Conservation (phyloP, 768 basidiomycete genomes). For the Filobasidium floriforme region DNA sequence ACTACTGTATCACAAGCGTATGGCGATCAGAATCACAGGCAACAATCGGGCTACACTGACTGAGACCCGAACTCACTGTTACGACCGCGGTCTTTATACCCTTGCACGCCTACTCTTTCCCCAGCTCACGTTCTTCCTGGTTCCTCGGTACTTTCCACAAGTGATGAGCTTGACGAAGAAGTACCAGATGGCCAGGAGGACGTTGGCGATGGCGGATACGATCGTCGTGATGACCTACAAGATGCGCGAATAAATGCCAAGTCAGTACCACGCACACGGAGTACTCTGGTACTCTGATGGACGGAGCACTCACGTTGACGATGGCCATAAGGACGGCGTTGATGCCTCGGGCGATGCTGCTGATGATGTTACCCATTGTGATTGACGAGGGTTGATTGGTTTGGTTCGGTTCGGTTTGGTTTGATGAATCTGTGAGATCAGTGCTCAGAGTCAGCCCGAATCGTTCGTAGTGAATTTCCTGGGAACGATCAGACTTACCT, state of each 20-base stretch:
- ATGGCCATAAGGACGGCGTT: conserved; percentile 11
- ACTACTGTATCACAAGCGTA: too few species aligned
- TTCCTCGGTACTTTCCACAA: conserved; percentile 1
- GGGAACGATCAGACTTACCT: too few species aligned
- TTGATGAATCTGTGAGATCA: background rate
- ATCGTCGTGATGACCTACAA: conserved; percentile 8
- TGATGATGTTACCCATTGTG: conserved; percentile 11
- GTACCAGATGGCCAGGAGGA: conserved; percentile 10
- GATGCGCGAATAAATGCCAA: background rate
- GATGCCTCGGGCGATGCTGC: conserved; percentile 3
- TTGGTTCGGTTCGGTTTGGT: background rate
- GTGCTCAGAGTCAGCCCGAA: background rate
- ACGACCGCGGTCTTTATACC: background rate
- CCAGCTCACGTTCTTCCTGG: conserved; percentile 1
- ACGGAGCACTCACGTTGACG: background rate
- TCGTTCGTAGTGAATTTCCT: background rate
- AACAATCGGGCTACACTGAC: too few species aligned
- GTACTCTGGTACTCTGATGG: background rate
- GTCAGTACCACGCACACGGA: too few species aligned
- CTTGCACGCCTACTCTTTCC: background rate
- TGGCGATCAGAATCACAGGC: too few species aligned
- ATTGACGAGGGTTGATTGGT: background rate
- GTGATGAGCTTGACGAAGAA: conserved; percentile 13
- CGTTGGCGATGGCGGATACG: conserved; percentile 7
- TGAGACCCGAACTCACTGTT: too few species aligned